A percentile compares a stretch with the other conserved stretches of the same genome.
Conservation (phyloP, 495 filamentous ascomycete species). For the Tetracladium marchalianum region DNA sequence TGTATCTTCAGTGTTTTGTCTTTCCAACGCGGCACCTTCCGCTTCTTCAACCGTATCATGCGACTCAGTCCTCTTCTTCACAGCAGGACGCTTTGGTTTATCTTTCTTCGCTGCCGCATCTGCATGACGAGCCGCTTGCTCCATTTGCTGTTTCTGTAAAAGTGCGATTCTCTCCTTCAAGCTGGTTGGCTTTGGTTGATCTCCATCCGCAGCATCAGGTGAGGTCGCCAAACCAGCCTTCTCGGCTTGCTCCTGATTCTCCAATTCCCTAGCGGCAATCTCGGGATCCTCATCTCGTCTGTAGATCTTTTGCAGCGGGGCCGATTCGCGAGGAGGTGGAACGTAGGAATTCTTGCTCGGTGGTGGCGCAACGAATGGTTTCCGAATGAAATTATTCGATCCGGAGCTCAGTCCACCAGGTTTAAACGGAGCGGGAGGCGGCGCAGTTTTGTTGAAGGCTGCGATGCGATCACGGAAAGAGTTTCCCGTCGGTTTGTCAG, state of each 20-base stretch:
- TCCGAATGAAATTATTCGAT: conserved; percentile 74
- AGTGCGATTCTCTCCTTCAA: conserved; percentile 91
- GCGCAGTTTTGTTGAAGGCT: conserved; percentile 84
- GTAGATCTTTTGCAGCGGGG: conserved; percentile 64
- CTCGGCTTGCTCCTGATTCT: conserved; percentile 45
- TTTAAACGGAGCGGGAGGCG: conserved; percentile 82
- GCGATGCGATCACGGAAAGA: conserved; percentile 94
- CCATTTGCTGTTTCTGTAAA: conserved; percentile 86
- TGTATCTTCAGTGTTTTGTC: conserved; percentile 40
- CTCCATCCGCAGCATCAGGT: conserved; percentile 52
- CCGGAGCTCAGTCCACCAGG: conserved; percentile 49
- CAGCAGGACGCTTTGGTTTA: conserved; percentile 66
- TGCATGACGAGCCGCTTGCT: conserved; percentile 71
- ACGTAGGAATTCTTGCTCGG: conserved; percentile 90
- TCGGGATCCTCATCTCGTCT: conserved; percentile 85
- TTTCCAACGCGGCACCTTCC: conserved; percentile 31
- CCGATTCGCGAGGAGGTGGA: conserved; percentile 50
- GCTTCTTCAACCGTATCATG: conserved; percentile 28
- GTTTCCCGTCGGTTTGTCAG: conserved; percentile 64
- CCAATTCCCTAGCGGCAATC: conserved; percentile 53
- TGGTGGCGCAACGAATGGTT: conserved; percentile 94
- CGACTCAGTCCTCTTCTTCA: conserved; percentile 66
- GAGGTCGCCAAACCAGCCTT: conserved; percentile 43
- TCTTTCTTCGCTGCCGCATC: conserved; percentile 76
- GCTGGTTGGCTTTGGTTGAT: conserved; percentile 80